Evolutionary conservation across 1,284 basidiomycete genomes (phyloP), one percentile per base, ranked within the genome.

Genomic region (Dichomitus squalens): DNA sequence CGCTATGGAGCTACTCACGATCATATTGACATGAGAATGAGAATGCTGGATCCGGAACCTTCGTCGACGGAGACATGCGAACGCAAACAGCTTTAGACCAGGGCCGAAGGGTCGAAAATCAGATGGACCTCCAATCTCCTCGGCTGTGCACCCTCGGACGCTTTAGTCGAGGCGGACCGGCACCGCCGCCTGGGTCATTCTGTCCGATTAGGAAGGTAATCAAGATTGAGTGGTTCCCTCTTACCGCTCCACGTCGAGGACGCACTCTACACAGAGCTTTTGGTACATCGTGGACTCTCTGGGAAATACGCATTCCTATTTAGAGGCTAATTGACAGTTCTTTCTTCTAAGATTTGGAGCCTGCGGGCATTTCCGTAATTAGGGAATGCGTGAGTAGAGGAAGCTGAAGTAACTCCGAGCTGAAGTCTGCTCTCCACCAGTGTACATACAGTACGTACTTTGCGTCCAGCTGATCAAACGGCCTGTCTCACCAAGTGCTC

Each of bases 71-170:
- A 20, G 20, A 29, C 23, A 40, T 25, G 49, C 23, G 27, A 20
- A 14, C 12, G 41, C n/a, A n/a, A 27, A 44, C 25, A 44, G 41
- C 23, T 27, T n/a, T 21, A 6, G 41, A 29, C 41, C n/a, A n/a
- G 41, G 41, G 27, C n/a, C 31, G 12, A 21, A 44, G 14, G 23
- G 14, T 18, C n/a, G 52, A 48, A 50, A 49, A 54, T 56, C 54
- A 57, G 55, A 53, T 52, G 53, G 53, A 46, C 33, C 44, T 43
- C 40, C 39, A 53, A 50, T 41, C 21, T 47, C 33, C 55, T 53
- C 58, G 53, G 61, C 61, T 58, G 61, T 63, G 61, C 58, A 51
- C 52, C 49, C 52, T 47, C 61, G 57, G 55, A 23, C 14, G 34
- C 46, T 50, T 38, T 52, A 44, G 44, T 9, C 36, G 31, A 12